Base-by-base conservation (phyloP, 2,329 filamentous ascomycete genomes). In the Curvularia sp. region DNA sequence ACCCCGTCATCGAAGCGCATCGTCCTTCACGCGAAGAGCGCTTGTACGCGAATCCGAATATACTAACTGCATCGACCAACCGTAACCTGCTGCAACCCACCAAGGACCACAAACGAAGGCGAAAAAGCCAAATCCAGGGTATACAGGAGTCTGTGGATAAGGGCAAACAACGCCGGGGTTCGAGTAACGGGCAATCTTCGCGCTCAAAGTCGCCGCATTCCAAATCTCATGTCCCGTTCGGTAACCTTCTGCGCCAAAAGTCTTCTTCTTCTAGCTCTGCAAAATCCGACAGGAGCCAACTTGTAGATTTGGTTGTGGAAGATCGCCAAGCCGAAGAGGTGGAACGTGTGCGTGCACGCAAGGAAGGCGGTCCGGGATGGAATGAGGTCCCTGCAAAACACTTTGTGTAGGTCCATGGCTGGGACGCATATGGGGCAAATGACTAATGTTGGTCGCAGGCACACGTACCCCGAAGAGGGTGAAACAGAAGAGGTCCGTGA, bases 1-100 rank as follows among this genome's bases (percentile, higher is more conserved):
- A 98, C 76, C 94, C 93, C 24, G 94, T 98, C 28, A 93, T 98
- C 65, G 94, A 93, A 33, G 93, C 88, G 20, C 86, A 90, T 74
- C 86, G 92, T 63, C 90, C 92, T 15, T 84, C 89, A 30, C 84
- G 87, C 55, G 89, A 93, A 58, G 84, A 89, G 62, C 90, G 88
- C 72, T 72, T 89, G 49, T 77, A 79, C 55, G 67, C 78, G 49
- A 78, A 82, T 46, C 85, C 85, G 9, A 76, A 74, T 41, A 81
- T 86, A 24, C 70, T 87, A 48, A 85, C 84, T 3, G 81, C 83
- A 24, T 83, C 84, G 6, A 83, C 84, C 6, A 86, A 87, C 65
- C 77, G 83, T 50, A 79, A 83, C 57, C 66, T 85, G 49, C 70
- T 85, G 41, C 83, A 87, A 65, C 82, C 86, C 38, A 83, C 84